Evolutionary conservation across 805 yeast species (phyloP).

Genomic region (Alloascoidea africana): DNA sequence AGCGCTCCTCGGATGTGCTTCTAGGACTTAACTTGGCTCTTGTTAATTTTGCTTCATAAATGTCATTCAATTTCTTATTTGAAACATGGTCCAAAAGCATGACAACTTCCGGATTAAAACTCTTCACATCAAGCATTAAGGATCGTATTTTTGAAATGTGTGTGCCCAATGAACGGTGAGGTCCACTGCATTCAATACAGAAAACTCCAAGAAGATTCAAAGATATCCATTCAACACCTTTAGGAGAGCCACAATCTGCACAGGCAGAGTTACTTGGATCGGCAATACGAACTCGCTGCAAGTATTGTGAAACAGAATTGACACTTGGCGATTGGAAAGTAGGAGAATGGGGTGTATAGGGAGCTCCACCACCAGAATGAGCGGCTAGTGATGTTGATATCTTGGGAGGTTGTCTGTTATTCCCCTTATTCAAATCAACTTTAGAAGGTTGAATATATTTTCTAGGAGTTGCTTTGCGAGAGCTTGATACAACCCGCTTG

Average conservation of each 20-base stretch:
- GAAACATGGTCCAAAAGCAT: slow-evolving; percentile 39
- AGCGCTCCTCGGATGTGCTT: slow-evolving; percentile 30
- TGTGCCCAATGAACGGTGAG: slow-evolving; percentile 78
- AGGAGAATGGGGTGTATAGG: slow-evolving; percentile 2
- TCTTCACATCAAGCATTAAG: slow-evolving; percentile 49
- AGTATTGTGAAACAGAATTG: not conserved
- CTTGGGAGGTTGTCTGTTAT: too few relatives aligned
- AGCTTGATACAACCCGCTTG: not conserved
- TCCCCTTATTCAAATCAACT: too few relatives aligned
- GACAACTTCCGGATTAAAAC: slow-evolving; percentile 41
- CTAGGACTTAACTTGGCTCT: slow-evolving; percentile 16
- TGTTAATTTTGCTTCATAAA: slow-evolving; percentile 36
- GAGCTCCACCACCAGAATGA: slow-evolving; percentile 1
- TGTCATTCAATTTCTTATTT: slow-evolving; percentile 39
- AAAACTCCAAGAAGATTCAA: slow-evolving; percentile 54
- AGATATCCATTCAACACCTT: slow-evolving; percentile 77
- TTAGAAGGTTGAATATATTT: too few relatives aligned
- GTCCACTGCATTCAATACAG: slow-evolving; percentile 78
- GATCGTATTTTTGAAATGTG: slow-evolving; percentile 70
- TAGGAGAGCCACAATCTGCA: slow-evolving; percentile 61
- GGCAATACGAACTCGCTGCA: slow-evolving; percentile 7
- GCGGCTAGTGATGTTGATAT: too few relatives aligned
- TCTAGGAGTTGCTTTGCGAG: too few relatives aligned
- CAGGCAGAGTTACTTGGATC: slow-evolving; percentile 47
- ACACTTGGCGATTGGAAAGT: slow-evolving; percentile 3